These are phyloP conservation scores for Talaromyces thailandensis DNA, from an alignment of 495 filamentous ascomycete species.

Conservation along the genomic window DNA sequence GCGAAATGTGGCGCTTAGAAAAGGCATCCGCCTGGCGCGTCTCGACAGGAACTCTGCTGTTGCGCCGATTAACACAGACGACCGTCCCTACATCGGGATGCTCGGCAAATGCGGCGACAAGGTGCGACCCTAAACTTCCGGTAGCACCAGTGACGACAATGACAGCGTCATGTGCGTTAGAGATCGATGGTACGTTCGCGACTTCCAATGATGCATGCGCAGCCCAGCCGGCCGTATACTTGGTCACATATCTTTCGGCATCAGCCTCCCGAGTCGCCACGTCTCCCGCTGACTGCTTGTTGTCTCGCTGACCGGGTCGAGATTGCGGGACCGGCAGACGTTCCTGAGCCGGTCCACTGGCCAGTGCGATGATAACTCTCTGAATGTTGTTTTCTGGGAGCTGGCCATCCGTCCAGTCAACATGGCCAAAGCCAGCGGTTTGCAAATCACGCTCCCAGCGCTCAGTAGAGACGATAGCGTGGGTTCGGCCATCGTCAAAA, in stretches of 20 bases:
- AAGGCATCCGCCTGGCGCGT: constrained; percentile 31
- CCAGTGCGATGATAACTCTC: constrained; percentile 35
- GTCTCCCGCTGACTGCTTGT: neutral
- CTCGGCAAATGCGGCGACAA: constrained; percentile 22
- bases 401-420: constrained; percentile 12
- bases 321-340: neutral
- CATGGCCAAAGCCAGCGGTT: constrained; percentile 9
- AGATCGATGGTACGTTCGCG: neutral
- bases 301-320: neutral
- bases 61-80: constrained; percentile 38
- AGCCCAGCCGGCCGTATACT: too few relatives aligned
- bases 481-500: constrained; percentile 8
- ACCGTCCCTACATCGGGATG: constrained; percentile 23
- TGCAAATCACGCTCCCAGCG: constrained; percentile 9
- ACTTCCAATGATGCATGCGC: too few relatives aligned
- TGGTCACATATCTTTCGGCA: neutral
- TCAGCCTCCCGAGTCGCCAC: too few relatives aligned
- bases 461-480: constrained; percentile 11
- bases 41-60: constrained; percentile 4
- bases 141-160: constrained; percentile 41
- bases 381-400: constrained; percentile 17
- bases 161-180: neutral
- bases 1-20: constrained; percentile 19
- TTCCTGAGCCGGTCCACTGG: neutral
- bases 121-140: constrained; percentile 35